Percentiles rank a stretch among this genome's conserved stretches.
These are phyloP conservation scores for Corylus avellana DNA, from an alignment of 306 rosid species.

Conservation along the genomic window DNA sequence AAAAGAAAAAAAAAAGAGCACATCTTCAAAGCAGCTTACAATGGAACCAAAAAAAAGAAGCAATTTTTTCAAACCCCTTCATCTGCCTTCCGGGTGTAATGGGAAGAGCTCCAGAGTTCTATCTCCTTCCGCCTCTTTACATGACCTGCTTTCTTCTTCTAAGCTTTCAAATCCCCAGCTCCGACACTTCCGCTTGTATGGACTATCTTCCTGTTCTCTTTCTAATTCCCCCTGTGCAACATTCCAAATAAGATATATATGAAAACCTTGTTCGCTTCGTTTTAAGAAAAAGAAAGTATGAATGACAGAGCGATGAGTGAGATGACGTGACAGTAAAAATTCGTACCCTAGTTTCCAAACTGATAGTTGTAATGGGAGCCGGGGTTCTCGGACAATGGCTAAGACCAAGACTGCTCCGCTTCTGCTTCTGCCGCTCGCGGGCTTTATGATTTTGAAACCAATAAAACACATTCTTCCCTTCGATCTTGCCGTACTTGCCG, in stretches of 20 bases:
- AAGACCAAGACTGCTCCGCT: slow-evolving; percentile 66
- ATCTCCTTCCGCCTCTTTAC: slow-evolving; percentile 44
- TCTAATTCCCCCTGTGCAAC: slow-evolving; percentile 45
- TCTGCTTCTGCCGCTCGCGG: slow-evolving; percentile 92
- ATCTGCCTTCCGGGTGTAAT: slow-evolving; percentile 84
- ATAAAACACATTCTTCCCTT: slow-evolving; percentile 97
- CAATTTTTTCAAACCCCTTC: slow-evolving; percentile 39
- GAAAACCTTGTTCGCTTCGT: neutral
- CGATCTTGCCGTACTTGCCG: slow-evolving; percentile 84
- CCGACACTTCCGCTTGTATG: slow-evolving; percentile 74
- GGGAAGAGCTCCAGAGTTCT: slow-evolving; percentile 92
- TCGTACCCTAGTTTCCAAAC: slow-evolving; percentile 40
- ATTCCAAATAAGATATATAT: neutral
- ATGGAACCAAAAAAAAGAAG: slow-evolving; percentile 19
- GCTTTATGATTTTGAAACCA: slow-evolving; percentile 99
- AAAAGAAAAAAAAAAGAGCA: slow-evolving; percentile 10
- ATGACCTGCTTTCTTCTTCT: slow-evolving; percentile 40
- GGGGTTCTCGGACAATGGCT: slow-evolving; percentile 61
- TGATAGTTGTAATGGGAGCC: slow-evolving; percentile 26
- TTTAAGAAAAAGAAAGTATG: neutral
- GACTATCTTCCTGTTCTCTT: slow-evolving; percentile 60
- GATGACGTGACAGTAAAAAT: neutral
- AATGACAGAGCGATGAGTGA: neutral
- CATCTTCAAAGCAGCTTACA: slow-evolving; percentile 21
- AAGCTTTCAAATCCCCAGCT: slow-evolving; percentile 70